Percentiles rank a stretch among this genome's conserved stretches.
phyloP scores from a whole-genome alignment of 208 protist genomes.

The Leishmania amazonensis region DNA sequence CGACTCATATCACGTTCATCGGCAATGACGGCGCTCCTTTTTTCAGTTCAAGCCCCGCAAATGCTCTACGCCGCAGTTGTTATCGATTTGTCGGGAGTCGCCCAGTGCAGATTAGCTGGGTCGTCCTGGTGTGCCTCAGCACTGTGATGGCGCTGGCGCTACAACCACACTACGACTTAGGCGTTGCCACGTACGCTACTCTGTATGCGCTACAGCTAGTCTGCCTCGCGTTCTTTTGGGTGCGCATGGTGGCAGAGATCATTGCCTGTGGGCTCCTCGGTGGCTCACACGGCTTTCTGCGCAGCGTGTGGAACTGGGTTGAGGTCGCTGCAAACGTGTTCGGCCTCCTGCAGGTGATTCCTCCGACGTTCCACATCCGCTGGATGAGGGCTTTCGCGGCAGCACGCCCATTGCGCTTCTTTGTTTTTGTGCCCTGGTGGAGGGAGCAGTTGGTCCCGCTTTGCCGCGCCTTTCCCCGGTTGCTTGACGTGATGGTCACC shows the following conservation, averaged over 20 bases:
- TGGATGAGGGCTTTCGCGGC: conserved; percentile 56
- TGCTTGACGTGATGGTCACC: conserved; percentile 38
- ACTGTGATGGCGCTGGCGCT: conserved; percentile 38
- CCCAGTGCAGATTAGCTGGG: conserved; percentile 27
- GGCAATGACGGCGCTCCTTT: conserved; percentile 13
- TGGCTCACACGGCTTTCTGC: conserved; percentile 35
- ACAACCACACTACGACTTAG: conserved; percentile 44
- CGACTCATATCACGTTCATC: neutral
- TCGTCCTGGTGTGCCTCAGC: conserved; percentile 28
- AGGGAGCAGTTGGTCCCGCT: conserved; percentile 28
- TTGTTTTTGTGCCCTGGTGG: conserved; percentile 29
- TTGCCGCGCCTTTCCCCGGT: conserved; percentile 24
- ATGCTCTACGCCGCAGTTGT: conserved; percentile 12
- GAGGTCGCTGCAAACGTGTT: conserved; percentile 54
- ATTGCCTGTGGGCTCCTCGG: conserved; percentile 41
- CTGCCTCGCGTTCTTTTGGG: conserved; percentile 51
- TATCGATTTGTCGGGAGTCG: conserved; percentile 6
- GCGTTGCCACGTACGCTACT: conserved; percentile 16
- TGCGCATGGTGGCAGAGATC: conserved; percentile 55
- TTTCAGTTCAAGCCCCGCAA: neutral
- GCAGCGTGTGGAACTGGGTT: conserved; percentile 52
- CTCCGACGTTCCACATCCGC: conserved; percentile 37
- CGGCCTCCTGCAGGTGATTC: conserved; percentile 50
- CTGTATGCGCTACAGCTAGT: conserved; percentile 36
- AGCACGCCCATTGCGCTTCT: conserved; percentile 47